Evolutionary conservation across 1,139 yeast genomes (phyloP).

Genomic region (Lodderomyces elongisporus): DNA sequence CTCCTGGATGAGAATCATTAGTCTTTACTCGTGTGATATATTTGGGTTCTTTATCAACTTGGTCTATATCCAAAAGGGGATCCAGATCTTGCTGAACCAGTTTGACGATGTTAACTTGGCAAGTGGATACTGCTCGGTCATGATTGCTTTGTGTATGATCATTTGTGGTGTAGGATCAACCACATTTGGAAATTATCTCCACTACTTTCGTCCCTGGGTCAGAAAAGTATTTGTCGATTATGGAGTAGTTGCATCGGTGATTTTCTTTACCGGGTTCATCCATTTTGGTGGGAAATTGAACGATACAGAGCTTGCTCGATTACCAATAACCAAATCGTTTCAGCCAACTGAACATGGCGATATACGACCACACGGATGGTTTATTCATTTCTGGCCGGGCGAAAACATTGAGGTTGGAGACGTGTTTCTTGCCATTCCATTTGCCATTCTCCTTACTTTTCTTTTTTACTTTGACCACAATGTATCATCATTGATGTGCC

Average conservation of each 20-base stretch:
- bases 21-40: slow-evolving; percentile 84
- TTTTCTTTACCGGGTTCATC: slow-evolving; percentile 86
- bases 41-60: slow-evolving; percentile 89
- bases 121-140: slow-evolving; percentile 72
- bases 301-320: slow-evolving; percentile 45
- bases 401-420: slow-evolving; percentile 61
- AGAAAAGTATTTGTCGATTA: slow-evolving; percentile 80
- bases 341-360: slow-evolving; percentile 54
- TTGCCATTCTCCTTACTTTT: slow-evolving; percentile 78
- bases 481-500: slow-evolving; percentile 89
- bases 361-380: slow-evolving; percentile 57
- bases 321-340: slow-evolving; percentile 73
- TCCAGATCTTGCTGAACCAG: slow-evolving; percentile 72
- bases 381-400: slow-evolving; percentile 68
- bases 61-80: slow-evolving; percentile 88
- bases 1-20: slow-evolving; percentile 64
- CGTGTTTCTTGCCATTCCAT: slow-evolving; percentile 86
- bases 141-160: slow-evolving; percentile 68
- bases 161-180: slow-evolving; percentile 67
- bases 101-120: slow-evolving; percentile 44
- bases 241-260: slow-evolving; percentile 75
- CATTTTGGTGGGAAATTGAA: slow-evolving; percentile 80
- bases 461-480: slow-evolving; percentile 93
- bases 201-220: slow-evolving; percentile 51
- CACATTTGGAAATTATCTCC: slow-evolving; percentile 55